Evolutionary conservation across 2,329 filamentous ascomycete genomes (phyloP), one percentile per base, ranked within the genome.

Genomic region (Balansia obtecta): DNA sequence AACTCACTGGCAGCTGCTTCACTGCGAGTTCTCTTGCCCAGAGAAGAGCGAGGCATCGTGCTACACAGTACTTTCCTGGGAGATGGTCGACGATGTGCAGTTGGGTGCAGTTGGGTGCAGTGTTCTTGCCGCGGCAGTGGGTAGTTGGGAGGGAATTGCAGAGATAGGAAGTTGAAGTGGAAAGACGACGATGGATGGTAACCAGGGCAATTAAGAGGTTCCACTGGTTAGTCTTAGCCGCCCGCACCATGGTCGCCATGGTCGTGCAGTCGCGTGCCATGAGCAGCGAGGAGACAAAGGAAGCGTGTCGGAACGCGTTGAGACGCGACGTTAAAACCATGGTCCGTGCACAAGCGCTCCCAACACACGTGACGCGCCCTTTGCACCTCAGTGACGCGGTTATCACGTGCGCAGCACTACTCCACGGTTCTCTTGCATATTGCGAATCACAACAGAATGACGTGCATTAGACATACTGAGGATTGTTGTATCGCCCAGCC

Each of bases 11-110:
- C 53, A 52, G 62, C 61, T 20, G 58, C 56, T 50, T 57, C 55
- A 40, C 55, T 53, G 42, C 64, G 62, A 43, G 61, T 55, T 53
- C 66, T 63, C 64, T 68, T 68, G 62, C 66, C 64, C 46, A 67
- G 50, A 37, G 58, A 51, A 48, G 59, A 57, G 53, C 56, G 58
- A 59, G 59, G 54, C 64, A 67, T 67, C 46, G 42, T 47, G 34
- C 9, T 22, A n/a, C 20, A 49, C 41, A 20, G 45, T 51, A 33
- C 50, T 60, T 60, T 55, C 57, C 52, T 51, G 52, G 46, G 20
- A 39, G 12, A 41, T 32, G 18, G 22, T 33, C 32, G 40, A n/a
- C 20, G 22, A 34, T 40, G 16, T 52, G 44, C 50, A 53, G 46
- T 43, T 37, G 39, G 38, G 16, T 52, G 44, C 50, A 53, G 46